These are phyloP conservation scores for Oryza longistaminata DNA, from an alignment of 176 grass and related monocot species.

Conservation along the genomic window DNA sequence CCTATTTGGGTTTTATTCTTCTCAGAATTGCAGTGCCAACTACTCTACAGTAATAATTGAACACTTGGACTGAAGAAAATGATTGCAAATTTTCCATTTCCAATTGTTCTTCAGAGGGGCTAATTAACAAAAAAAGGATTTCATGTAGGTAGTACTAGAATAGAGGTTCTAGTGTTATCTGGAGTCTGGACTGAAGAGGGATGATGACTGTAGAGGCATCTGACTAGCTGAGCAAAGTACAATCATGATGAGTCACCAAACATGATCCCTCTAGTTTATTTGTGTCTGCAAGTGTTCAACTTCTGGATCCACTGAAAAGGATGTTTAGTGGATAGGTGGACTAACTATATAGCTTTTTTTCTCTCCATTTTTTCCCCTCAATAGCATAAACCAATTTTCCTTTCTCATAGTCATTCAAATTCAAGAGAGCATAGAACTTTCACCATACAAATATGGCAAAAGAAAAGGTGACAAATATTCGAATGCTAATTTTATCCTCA, in stretches of 20 bases:
- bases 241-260: neutral
- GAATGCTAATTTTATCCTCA: no score
- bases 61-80: neutral
- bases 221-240: neutral
- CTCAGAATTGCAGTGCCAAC: neutral
- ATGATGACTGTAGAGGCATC: conserved; percentile 10
- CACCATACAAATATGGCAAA: neutral
- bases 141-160: conserved; percentile 34
- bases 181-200: neutral
- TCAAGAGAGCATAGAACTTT: neutral
- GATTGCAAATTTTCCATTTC: neutral
- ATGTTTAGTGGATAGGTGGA: conserved; percentile 29
- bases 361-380: neutral
- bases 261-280: neutral
- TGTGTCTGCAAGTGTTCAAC: neutral
- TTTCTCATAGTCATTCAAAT: neutral
- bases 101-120: no score
- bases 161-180: neutral
- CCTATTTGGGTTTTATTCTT: neutral
- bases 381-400: neutral
- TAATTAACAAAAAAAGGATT: neutral
- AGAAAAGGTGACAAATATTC: no score
- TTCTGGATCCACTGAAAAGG: conserved; percentile 43
- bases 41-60: neutral
- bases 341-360: neutral